Percentiles rank a stretch among this genome's conserved stretches.
phyloP scores from a whole-genome alignment of 2,329 filamentous ascomycete species.

The Rutstroemia sp. region DNA sequence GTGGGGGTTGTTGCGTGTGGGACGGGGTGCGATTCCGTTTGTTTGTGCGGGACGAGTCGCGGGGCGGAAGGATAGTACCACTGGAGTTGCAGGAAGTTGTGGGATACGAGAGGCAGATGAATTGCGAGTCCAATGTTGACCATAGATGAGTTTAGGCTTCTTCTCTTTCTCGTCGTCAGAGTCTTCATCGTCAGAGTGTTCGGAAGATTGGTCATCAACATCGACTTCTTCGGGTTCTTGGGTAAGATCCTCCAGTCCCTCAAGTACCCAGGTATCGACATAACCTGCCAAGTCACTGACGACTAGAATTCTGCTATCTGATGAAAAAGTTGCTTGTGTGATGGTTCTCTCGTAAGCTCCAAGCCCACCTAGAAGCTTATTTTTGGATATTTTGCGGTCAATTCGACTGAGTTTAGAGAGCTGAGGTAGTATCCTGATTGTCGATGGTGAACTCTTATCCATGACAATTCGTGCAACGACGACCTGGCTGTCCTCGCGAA shows the following conservation, averaged over 20 bases:
- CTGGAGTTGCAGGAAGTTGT: conserved; percentile 56
- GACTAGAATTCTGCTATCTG: conserved; percentile 71
- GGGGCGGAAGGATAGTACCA: conserved; percentile 60
- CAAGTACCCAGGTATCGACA: conserved; percentile 78
- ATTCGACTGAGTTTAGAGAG: conserved; percentile 45
- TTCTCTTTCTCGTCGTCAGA: conserved; percentile 39
- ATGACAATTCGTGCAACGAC: conserved; percentile 42
- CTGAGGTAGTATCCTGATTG: conserved; percentile 35
- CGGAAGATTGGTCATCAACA: conserved; percentile 30
- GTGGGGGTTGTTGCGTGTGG: conserved; percentile 25
- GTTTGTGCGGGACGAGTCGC: conserved; percentile 23
- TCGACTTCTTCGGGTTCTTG: conserved; percentile 30
- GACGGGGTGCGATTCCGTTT: conserved; percentile 35
- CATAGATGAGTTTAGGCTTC: conserved; percentile 41
- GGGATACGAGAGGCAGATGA: conserved; percentile 63
- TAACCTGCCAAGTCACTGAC: conserved; percentile 76
- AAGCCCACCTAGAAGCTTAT: conserved; percentile 54
- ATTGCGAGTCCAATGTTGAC: conserved; percentile 68
- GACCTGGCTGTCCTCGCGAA: conserved; percentile 54
- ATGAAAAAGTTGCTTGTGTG: conserved; percentile 67
- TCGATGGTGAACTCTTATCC: conserved; percentile 30
- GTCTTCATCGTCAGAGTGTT: conserved; percentile 33
- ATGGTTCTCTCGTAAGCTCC: conserved; percentile 73
- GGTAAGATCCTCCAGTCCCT: conserved; percentile 44
- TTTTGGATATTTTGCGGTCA: conserved; percentile 45